phyloP scores from a whole-genome alignment of 805 yeast species.

The Cephaloascus fragrans region DNA sequence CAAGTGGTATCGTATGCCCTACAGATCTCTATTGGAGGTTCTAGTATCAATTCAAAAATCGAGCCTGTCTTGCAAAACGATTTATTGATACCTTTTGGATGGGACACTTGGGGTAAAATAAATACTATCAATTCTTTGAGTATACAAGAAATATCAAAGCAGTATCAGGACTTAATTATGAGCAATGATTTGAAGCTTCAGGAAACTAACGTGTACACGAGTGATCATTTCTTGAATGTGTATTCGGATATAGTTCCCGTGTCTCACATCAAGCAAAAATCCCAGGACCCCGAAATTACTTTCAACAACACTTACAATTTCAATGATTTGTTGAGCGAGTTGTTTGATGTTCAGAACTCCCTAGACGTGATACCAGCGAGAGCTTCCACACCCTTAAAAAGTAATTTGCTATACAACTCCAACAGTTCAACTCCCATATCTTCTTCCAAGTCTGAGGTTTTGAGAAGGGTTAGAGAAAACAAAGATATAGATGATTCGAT shows the following conservation, averaged over 20 bases:
- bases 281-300: not conserved
- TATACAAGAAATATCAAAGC: constrained; percentile 5
- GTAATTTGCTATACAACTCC: not conserved
- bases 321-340: constrained; percentile 2
- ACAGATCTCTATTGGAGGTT: not conserved
- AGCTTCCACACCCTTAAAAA: not conserved
- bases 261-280: not conserved
- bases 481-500: not conserved
- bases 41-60: constrained; percentile 1
- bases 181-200: not conserved
- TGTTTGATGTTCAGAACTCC: not conserved
- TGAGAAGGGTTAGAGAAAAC: not conserved
- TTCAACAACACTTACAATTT: not conserved
- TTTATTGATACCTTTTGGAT: constrained; percentile 32
- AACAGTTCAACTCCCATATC: not conserved
- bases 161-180: not conserved
- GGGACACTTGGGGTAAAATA: constrained; percentile 47
- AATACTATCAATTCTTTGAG: constrained; percentile 16
- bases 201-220: not conserved
- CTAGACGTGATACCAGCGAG: not conserved
- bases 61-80: constrained; percentile 4
- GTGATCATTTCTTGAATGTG: not conserved
- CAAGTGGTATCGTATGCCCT: not conserved
- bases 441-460: not conserved
- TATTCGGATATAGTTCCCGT: not conserved